A percentile compares a stretch with the other conserved stretches of the same genome.
Conservation (phyloP, 2,329 filamentous ascomycete species). For the Shiraia bambusicola region DNA sequence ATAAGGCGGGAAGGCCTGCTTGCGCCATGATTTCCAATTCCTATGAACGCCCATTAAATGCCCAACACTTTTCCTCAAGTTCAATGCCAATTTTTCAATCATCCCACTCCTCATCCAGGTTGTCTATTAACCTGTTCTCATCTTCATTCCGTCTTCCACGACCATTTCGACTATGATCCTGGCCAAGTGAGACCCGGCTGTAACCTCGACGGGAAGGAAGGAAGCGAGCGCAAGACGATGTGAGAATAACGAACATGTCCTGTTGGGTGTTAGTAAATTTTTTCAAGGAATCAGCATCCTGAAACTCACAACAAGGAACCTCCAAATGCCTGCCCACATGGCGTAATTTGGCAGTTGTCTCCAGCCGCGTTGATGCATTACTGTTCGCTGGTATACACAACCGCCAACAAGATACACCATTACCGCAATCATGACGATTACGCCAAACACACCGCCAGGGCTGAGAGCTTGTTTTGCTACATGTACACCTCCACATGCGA, state of each 20-base stretch:
- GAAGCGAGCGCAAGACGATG: constrained; percentile 68
- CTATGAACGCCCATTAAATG: constrained; percentile 1
- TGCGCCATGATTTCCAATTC: neutral
- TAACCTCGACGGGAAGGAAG: constrained; percentile 68
- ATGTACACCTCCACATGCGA: constrained; percentile 76
- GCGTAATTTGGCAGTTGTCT: constrained; percentile 91
- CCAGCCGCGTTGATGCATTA: constrained; percentile 93
- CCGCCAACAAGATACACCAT: constrained; percentile 89
- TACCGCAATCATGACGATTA: constrained; percentile 77
- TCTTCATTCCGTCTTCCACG: constrained; percentile 63
- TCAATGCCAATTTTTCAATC: constrained; percentile 51
- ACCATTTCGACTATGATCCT: constrained; percentile 41
- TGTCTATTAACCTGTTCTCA: constrained; percentile 92
- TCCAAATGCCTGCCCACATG: constrained; percentile 85
- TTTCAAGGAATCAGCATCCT: neutral
- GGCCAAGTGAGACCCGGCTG: constrained; percentile 59
- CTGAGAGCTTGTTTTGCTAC: constrained; percentile 60
- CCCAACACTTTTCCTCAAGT: constrained; percentile 3
- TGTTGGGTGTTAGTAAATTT: constrained; percentile 24
- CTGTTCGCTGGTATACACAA: constrained; percentile 91
- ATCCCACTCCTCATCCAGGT: constrained; percentile 96
- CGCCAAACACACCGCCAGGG: constrained; percentile 78
- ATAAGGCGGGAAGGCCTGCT: too few relatives aligned
- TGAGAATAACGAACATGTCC: constrained; percentile 65
- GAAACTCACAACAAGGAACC: constrained; percentile 72